Percentiles rank a stretch among this genome's conserved stretches.
phyloP scores from a whole-genome alignment of 139 green algal genomes.

The Yamagishiella unicocca region DNA sequence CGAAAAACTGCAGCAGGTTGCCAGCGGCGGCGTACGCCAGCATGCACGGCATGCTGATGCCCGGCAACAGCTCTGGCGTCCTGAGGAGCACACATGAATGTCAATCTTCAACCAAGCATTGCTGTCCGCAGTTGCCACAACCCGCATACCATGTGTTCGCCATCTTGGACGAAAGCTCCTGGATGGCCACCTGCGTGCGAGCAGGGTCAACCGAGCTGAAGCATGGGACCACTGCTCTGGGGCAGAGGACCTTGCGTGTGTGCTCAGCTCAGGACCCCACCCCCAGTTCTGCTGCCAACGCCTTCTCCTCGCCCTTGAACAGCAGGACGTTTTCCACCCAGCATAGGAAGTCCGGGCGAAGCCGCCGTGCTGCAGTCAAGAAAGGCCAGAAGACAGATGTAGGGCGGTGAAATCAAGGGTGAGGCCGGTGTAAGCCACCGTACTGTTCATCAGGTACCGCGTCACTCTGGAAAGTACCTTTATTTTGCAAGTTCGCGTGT shows the following conservation, averaged over 20 bases:
- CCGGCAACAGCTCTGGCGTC: no score
- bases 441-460: no score
- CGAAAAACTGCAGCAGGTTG: neutral
- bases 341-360: neutral
- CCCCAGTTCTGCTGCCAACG: neutral
- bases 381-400: no score
- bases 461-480: no score
- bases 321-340: conserved; percentile 17
- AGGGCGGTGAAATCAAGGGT: no score
- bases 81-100: no score
- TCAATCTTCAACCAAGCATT: no score
- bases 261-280: no score
- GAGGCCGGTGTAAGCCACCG: no score
- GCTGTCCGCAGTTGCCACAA: neutral
- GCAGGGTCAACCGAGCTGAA: neutral
- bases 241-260: no score
- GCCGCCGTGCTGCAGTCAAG: neutral
- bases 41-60: neutral
- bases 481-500: no score
- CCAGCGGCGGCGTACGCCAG: neutral
- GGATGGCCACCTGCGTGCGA: neutral
- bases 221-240: no score
- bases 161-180: neutral
- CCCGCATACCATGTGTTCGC: neutral
- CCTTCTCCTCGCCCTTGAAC: conserved; percentile 18